Percentiles rank a stretch among this genome's conserved stretches.
These are phyloP conservation scores for Closterium sp. DNA, from an alignment of 139 green algal species.

Conservation along the genomic window DNA sequence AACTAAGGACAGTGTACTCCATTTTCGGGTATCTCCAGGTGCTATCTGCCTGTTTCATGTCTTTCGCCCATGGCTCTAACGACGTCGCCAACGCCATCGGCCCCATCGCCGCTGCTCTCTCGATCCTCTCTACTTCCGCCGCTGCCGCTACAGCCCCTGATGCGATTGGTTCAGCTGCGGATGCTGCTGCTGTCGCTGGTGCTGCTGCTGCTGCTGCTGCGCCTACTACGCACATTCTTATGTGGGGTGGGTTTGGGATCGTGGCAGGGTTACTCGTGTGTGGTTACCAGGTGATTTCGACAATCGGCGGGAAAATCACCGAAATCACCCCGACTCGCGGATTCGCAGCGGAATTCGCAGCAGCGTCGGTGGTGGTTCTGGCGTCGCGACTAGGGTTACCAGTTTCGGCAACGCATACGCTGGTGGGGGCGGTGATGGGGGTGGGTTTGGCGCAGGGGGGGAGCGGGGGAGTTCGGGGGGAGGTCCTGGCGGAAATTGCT, in stretches of 20 bases:
- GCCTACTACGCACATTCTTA: conserved; percentile 10
- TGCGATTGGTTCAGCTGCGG: too few species aligned
- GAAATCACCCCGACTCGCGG: conserved; percentile 43
- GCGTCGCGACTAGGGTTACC: conserved; percentile 41
- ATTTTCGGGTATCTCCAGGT: conserved; percentile 60
- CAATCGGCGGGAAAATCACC: conserved; percentile 43
- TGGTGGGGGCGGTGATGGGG: conserved; percentile 40
- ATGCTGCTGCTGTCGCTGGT: neutral
- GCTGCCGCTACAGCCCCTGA: neutral
- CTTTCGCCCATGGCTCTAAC: conserved; percentile 67
- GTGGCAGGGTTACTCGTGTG: conserved; percentile 39
- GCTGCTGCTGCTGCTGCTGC: neutral
- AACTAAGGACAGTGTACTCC: conserved; percentile 30
- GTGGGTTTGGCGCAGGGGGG: conserved; percentile 27
- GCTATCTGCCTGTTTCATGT: conserved; percentile 76
- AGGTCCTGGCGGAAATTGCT: conserved; percentile 38
- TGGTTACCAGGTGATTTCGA: conserved; percentile 44
- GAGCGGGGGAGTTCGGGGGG: neutral
- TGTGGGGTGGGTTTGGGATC: conserved; percentile 42
- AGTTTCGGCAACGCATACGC: conserved; percentile 37
- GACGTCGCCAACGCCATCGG: conserved; percentile 59
- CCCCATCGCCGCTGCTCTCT: conserved; percentile 61
- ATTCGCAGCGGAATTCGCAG: conserved; percentile 38
- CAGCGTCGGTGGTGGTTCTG: conserved; percentile 29
- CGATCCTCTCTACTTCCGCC: neutral